Conservation (phyloP, 306 rosid genomes). For the Lithocarpus polystachyus region DNA sequence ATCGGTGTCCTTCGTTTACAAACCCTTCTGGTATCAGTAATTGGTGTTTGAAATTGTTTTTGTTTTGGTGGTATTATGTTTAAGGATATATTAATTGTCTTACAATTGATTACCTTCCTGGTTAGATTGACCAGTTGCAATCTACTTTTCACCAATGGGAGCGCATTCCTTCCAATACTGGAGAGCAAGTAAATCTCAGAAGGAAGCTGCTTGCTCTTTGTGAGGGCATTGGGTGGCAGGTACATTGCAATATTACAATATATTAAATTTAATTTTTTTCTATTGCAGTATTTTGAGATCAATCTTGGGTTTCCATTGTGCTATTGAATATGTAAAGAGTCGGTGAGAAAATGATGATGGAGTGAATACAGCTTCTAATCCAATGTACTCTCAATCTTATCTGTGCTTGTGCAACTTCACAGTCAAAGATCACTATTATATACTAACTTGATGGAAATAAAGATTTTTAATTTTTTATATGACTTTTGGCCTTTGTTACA, state of each 20-base stretch:
- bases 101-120: conserved; percentile 15
- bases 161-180: conserved; percentile 42
- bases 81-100: conserved; percentile 12
- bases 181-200: conserved; percentile 52
- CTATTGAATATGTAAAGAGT: background rate
- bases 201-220: conserved; percentile 69
- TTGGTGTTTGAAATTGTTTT: no score
- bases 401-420: no score
- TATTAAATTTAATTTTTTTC: background rate
- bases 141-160: conserved; percentile 84
- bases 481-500: background rate
- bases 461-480: background rate
- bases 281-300: background rate
- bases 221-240: conserved; percentile 97
- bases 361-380: background rate
- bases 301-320: background rate
- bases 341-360: conserved; percentile 2
- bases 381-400: background rate
- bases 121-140: conserved; percentile 78
- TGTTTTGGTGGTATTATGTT: no score
- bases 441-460: background rate
- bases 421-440: background rate
- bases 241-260: conserved; percentile 13
- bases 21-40: no score
- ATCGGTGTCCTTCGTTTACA: no score